These are phyloP conservation scores for Yarrowia divulgata DNA, from an alignment of 805 yeast species.

Conservation along the genomic window DNA sequence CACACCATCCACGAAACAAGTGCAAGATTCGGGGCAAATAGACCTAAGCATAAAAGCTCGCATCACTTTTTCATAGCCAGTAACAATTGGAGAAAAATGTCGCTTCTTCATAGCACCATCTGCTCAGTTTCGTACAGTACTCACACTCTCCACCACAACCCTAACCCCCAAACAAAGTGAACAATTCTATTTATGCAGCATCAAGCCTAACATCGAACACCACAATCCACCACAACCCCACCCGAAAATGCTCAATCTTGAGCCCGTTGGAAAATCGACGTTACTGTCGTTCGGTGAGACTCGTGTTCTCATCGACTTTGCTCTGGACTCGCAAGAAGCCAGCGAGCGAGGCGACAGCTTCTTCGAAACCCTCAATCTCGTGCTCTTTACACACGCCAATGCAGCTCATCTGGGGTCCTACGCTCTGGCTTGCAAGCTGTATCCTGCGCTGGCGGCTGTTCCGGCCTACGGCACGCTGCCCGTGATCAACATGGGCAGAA, in stretches of 20 bases:
- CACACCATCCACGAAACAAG: too few relatives aligned
- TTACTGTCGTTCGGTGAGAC: constrained; percentile 25
- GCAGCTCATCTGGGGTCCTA: constrained; percentile 81
- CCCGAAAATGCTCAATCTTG: constrained; percentile 35
- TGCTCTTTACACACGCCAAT: constrained; percentile 88
- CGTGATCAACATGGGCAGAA: constrained; percentile 81
- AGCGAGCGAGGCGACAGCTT: constrained; percentile 55
- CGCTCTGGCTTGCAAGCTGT: constrained; percentile 65
- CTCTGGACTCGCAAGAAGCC: constrained; percentile 51
- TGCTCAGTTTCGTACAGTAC: too few relatives aligned
- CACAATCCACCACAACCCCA: not conserved
- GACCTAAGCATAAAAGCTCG: too few relatives aligned
- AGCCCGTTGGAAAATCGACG: constrained; percentile 33
- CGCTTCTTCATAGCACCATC: not conserved
- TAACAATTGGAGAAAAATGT: too few relatives aligned
- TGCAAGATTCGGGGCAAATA: too few relatives aligned
- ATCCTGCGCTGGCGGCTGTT: constrained; percentile 63
- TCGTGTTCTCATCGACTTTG: constrained; percentile 26
- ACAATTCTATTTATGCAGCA: constrained; percentile 8
- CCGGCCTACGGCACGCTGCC: constrained; percentile 92
- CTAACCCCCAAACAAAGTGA: constrained; percentile 8
- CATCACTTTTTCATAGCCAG: not conserved
- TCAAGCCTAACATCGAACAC: not conserved
- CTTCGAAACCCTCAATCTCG: constrained; percentile 52
- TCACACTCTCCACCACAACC: not conserved